Conservation (phyloP, 495 filamentous ascomycete species). For the Neurospora sp. region DNA sequence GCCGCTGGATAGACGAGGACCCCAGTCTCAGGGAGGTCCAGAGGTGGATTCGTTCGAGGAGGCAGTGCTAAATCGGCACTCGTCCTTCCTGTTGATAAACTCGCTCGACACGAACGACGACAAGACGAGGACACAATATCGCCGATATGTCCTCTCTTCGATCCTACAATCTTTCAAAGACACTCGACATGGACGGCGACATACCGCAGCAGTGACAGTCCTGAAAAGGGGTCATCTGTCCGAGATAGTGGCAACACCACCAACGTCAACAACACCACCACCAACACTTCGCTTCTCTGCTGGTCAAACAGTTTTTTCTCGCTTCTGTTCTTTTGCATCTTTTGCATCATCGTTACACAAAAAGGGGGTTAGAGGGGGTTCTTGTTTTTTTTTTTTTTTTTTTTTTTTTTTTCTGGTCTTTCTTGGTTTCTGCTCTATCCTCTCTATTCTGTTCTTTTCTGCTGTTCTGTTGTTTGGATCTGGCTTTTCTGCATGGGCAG, state of each 20-base stretch:
- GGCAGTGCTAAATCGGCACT: not conserved
- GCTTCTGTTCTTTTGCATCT: slow-evolving; percentile 1
- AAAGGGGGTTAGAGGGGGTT: not conserved
- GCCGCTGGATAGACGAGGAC: slow-evolving; percentile 68
- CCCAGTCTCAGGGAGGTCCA: slow-evolving; percentile 44
- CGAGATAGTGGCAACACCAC: not conserved
- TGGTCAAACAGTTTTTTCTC: not conserved
- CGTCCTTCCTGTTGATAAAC: too few species aligned
- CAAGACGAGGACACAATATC: not conserved
- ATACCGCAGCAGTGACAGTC: not conserved
- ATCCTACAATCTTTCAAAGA: not conserved
- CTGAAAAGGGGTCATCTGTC: not conserved
- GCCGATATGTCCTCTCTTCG: not conserved
- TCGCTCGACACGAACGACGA: too few species aligned
- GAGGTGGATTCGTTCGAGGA: slow-evolving; percentile 39
- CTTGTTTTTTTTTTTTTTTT: not conserved
- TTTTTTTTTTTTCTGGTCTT: not conserved
- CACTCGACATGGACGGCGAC: not conserved
- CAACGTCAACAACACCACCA: not conserved
- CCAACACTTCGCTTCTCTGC: not conserved
- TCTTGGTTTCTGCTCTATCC: not conserved
- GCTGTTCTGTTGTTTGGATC: not conserved
- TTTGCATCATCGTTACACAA: not conserved
- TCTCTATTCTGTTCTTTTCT: not conserved
- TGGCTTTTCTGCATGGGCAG: not conserved